Percentiles rank a stretch among this genome's conserved stretches.
Conservation (phyloP, 768 basidiomycete genomes). For the Leccinum subgranulosum region DNA sequence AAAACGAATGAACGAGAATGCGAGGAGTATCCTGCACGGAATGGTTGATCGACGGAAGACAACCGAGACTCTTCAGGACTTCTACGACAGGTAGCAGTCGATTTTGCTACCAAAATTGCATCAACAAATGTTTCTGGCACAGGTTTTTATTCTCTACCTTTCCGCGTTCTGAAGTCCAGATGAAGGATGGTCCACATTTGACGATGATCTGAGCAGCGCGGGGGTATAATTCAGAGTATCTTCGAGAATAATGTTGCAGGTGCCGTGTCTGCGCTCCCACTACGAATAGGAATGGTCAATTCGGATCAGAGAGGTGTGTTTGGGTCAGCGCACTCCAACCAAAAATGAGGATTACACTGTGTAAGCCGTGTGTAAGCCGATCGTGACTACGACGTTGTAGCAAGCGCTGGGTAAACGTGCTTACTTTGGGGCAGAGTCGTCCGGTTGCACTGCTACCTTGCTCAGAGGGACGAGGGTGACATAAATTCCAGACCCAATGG, state of each 20-base stretch:
- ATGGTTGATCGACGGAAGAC: conserved; percentile 8
- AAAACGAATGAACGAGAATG: conserved; percentile 28
- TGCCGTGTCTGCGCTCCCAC: conserved; percentile 28
- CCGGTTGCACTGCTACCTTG: background rate
- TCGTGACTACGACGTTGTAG: background rate
- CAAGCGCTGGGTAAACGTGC: background rate
- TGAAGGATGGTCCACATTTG: conserved; percentile 19
- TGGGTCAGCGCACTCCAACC: conserved; percentile 25
- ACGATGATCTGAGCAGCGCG: conserved; percentile 27
- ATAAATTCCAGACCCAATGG: conserved; percentile 15
- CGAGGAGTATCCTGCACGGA: background rate
- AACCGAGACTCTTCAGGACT: conserved; percentile 23
- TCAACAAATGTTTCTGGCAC: background rate
- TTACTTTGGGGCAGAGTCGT: conserved; percentile 20
- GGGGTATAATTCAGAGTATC: conserved; percentile 26
- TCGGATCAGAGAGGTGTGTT: background rate
- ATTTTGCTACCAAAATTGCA: conserved; percentile 4
- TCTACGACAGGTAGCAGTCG: conserved; percentile 22
- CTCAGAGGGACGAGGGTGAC: conserved; percentile 2
- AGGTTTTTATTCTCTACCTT: conserved; percentile 9
- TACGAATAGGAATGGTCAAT: background rate
- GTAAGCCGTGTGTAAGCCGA: background rate
- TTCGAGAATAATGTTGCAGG: conserved; percentile 22
- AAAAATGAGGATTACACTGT: conserved; percentile 28
- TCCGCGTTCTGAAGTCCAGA: conserved; percentile 12